Evolutionary conservation across 2,329 filamentous ascomycete genomes (phyloP).

Genomic region (Alternaria viburni): DNA sequence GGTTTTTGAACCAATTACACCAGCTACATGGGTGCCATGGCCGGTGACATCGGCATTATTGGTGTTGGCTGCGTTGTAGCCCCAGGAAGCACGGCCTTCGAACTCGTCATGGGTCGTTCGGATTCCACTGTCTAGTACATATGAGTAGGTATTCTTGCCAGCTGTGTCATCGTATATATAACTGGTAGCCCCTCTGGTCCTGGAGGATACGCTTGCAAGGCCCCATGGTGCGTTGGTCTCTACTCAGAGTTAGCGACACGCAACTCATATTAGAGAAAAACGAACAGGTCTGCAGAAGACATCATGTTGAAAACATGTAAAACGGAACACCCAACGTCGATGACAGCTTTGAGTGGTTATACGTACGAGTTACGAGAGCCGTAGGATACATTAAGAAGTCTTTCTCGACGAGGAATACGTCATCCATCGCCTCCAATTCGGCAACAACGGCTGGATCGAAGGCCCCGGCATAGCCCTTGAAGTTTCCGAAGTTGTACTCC

Average conservation of each 20-base stretch:
- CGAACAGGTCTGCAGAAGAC: neutral
- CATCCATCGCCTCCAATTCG: conserved; percentile 33
- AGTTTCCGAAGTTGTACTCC: conserved; percentile 34
- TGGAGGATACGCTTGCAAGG: conserved; percentile 38
- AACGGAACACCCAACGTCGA: neutral
- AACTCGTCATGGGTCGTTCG: conserved; percentile 56
- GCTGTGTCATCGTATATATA: conserved; percentile 36
- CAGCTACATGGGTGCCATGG: conserved; percentile 44
- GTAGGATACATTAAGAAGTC: conserved; percentile 36
- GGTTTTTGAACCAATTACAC: conserved; percentile 35
- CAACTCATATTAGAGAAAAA: too few relatives aligned
- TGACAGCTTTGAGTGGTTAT: too few relatives aligned
- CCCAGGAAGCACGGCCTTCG: conserved; percentile 35
- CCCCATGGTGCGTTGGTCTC: conserved; percentile 34
- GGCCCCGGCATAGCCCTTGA: conserved; percentile 40
- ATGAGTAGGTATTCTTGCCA: conserved; percentile 45
- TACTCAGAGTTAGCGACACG: conserved; percentile 8
- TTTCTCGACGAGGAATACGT: conserved; percentile 32
- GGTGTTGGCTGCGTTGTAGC: conserved; percentile 34
- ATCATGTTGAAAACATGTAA: neutral
- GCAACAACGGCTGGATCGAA: conserved; percentile 39
- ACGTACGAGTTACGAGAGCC: conserved; percentile 27
- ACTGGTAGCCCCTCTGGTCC: conserved; percentile 15
- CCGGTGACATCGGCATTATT: conserved; percentile 33
- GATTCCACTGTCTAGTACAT: conserved; percentile 70